Evolutionary conservation across 805 yeast species (phyloP).

Genomic region (Saccharomyces paradoxus): DNA sequence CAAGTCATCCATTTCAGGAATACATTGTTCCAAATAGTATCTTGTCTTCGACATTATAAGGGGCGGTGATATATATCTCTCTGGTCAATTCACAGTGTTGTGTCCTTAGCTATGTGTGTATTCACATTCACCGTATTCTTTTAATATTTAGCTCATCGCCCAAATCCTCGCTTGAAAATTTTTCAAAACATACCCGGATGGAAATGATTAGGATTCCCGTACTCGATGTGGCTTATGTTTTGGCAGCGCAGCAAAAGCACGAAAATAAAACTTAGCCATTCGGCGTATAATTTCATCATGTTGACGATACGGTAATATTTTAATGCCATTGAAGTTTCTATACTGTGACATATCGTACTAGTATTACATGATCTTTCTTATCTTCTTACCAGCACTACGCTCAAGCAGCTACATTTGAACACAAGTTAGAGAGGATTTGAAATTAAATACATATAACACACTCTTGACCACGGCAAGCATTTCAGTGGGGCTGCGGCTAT

Average conservation of each 20-base stretch:
- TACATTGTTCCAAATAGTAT: slow-evolving; percentile 56
- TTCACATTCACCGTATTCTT: background rate
- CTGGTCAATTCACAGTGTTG: background rate
- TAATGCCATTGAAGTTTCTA: too few relatives aligned
- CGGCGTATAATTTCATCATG: too few relatives aligned
- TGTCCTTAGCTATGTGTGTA: background rate
- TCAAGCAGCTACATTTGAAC: too few relatives aligned
- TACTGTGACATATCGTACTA: too few relatives aligned
- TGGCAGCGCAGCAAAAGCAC: too few relatives aligned
- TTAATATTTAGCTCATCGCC: background rate
- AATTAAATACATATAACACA: too few relatives aligned
- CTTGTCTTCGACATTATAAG: slow-evolving; percentile 43
- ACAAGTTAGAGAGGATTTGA: background rate
- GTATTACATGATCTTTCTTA: too few relatives aligned
- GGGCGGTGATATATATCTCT: background rate
- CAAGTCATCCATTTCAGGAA: slow-evolving; percentile 88
- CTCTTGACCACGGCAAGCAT: background rate
- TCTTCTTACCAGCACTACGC: too few relatives aligned
- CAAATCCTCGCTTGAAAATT: background rate
- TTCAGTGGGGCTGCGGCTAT: background rate
- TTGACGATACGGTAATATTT: too few relatives aligned
- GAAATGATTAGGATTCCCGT: background rate
- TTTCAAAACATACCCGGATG: background rate
- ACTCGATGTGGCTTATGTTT: too few relatives aligned
- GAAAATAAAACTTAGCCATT: too few relatives aligned